A percentile compares a stretch with the other conserved stretches of the same genome.
These are phyloP conservation scores for Boletus reticulatus DNA, from an alignment of 768 basidiomycete genomes.

Conservation along the genomic window DNA sequence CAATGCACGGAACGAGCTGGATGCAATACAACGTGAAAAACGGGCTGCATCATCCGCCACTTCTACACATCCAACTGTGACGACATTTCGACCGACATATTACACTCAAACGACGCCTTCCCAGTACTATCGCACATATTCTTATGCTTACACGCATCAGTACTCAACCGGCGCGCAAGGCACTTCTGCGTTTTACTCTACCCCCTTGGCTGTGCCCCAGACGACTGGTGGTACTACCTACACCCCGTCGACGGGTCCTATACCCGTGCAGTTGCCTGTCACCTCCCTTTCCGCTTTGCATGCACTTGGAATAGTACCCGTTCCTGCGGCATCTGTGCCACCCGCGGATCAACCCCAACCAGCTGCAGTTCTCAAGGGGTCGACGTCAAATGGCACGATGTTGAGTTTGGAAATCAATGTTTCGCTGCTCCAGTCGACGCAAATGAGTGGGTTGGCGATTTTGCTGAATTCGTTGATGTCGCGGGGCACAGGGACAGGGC, in stretches of 20 bases:
- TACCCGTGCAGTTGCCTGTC: constrained; percentile 72
- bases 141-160: constrained; percentile 62
- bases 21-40: constrained; percentile 68
- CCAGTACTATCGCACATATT: constrained; percentile 64
- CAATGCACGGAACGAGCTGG: constrained; percentile 59
- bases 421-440: constrained; percentile 65
- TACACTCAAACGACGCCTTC: constrained; percentile 38
- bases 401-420: constrained; percentile 79
- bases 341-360: constrained; percentile 60
- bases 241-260: constrained; percentile 30
- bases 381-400: constrained; percentile 68
- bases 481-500: constrained; percentile 32
- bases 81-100: constrained; percentile 40
- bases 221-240: constrained; percentile 33
- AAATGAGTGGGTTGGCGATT: constrained; percentile 73
- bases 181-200: constrained; percentile 23
- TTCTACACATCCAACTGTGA: constrained; percentile 32
- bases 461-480: constrained; percentile 71
- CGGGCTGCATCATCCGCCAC: constrained; percentile 37
- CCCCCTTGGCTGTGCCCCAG: constrained; percentile 35
- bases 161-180: constrained; percentile 36
- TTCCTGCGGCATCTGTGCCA: constrained; percentile 54
- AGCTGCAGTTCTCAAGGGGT: constrained; percentile 73
- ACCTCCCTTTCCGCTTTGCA: constrained; percentile 56
- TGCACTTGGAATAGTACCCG: constrained; percentile 70